These are phyloP conservation scores for Geotrichum europaeum DNA, from an alignment of 1,139 yeast genomes.

Conservation along the genomic window DNA sequence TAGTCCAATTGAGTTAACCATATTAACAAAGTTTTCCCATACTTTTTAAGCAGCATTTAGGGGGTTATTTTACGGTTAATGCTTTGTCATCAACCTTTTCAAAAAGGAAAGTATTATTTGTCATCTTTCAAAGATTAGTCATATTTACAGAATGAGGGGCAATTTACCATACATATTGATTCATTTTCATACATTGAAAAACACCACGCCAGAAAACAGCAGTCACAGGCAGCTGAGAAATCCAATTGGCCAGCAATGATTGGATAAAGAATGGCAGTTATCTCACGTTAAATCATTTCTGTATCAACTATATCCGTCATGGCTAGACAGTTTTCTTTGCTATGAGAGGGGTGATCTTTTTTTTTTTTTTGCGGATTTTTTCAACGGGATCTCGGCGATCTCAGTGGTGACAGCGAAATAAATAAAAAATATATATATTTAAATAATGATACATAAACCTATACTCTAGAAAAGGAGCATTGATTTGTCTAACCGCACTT, in stretches of 20 bases:
- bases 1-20: neutral
- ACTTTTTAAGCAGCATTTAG: neutral
- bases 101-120: constrained; percentile 2
- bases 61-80: neutral
- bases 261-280: neutral
- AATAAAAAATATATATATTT: neutral
- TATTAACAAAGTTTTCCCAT: neutral
- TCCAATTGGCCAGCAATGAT: neutral
- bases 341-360: neutral
- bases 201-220: neutral
- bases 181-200: neutral
- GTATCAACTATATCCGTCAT: neutral
- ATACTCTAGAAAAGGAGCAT: neutral
- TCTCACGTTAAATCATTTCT: neutral
- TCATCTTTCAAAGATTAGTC: constrained; percentile 11
- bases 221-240: neutral
- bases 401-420: neutral
- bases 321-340: neutral
- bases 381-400: neutral
- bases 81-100: neutral
- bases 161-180: neutral
- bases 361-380: neutral
- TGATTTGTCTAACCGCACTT: neutral
- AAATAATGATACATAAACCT: neutral
- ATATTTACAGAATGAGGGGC: neutral